Conservation (phyloP, 768 basidiomycete species). For the Boletellus emodensis region DNA sequence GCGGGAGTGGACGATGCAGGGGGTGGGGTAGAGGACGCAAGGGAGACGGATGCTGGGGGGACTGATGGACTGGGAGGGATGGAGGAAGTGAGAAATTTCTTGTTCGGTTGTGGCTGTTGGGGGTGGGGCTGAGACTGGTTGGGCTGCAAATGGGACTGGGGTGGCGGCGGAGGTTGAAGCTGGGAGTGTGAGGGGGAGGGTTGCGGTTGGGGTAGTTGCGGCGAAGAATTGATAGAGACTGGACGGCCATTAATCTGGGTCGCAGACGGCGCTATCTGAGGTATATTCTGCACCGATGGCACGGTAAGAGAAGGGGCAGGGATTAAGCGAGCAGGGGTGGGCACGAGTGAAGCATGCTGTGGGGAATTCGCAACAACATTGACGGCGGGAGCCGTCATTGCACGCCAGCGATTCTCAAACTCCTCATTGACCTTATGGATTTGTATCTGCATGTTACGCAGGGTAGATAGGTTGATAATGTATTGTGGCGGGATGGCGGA, state of each 20-base stretch:
- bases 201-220: constrained; percentile 9
- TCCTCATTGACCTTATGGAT: constrained; percentile 39
- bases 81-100: constrained; percentile 15
- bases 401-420: constrained; percentile 31
- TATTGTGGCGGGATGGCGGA: constrained; percentile 26
- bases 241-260: constrained; percentile 28
- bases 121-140: constrained; percentile 5
- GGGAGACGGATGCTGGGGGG: constrained; percentile 7
- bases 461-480: constrained; percentile 33
- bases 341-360: neutral
- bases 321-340: constrained; percentile 2
- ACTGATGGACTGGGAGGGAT: constrained; percentile 24
- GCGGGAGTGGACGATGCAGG: constrained; percentile 52
- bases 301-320: constrained; percentile 10
- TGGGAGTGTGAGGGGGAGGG: constrained; percentile 11
- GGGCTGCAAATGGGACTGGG: constrained; percentile 10
- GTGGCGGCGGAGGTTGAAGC: neutral
- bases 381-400: constrained; percentile 17
- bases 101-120: constrained; percentile 12
- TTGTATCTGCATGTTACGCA: constrained; percentile 45
- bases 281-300: constrained; percentile 17
- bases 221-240: constrained; percentile 28
- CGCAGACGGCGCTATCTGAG: constrained; percentile 19
- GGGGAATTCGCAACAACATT: constrained; percentile 5
- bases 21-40: constrained; percentile 41